Percentiles rank a stretch among this genome's conserved stretches.
Conservation (phyloP, 345 rosid genomes). For the Crucihimalaya himalaica region DNA sequence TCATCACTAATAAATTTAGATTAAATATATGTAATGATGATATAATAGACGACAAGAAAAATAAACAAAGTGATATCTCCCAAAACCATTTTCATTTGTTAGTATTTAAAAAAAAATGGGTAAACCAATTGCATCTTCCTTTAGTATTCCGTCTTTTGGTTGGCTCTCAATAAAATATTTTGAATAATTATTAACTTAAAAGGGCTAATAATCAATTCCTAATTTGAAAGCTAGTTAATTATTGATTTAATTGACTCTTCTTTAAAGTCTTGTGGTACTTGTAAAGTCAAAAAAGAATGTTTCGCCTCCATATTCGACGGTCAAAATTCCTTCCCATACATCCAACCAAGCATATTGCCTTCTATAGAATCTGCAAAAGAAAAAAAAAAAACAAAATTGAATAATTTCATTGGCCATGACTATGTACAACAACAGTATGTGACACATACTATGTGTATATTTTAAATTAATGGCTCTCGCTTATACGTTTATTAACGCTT, state of each 20-base stretch:
- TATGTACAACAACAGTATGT: too few relatives aligned
- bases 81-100: background rate
- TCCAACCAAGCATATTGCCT: slow-evolving; percentile 8
- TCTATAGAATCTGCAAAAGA: too few relatives aligned
- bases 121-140: slow-evolving; percentile 11
- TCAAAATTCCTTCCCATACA: slow-evolving; percentile 18
- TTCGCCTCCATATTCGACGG: slow-evolving; percentile 26
- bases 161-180: background rate
- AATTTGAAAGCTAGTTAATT: slow-evolving; percentile 9
- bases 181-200: background rate
- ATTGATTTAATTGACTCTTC: background rate
- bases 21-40: too few relatives aligned
- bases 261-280: slow-evolving; percentile 6
- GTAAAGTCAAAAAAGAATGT: slow-evolving; percentile 23
- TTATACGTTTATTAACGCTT: too few relatives aligned
- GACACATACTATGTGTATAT: too few relatives aligned
- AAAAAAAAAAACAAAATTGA: background rate
- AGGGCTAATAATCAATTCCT: background rate
- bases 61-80: background rate
- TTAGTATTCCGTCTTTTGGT: slow-evolving; percentile 7
- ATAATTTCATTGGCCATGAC: too few relatives aligned
- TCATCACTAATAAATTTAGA: too few relatives aligned
- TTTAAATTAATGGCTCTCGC: too few relatives aligned
- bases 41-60: too few relatives aligned
- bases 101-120: background rate